These are phyloP conservation scores for Exidia glandulosa DNA, from an alignment of 768 basidiomycete species.

Conservation along the genomic window DNA sequence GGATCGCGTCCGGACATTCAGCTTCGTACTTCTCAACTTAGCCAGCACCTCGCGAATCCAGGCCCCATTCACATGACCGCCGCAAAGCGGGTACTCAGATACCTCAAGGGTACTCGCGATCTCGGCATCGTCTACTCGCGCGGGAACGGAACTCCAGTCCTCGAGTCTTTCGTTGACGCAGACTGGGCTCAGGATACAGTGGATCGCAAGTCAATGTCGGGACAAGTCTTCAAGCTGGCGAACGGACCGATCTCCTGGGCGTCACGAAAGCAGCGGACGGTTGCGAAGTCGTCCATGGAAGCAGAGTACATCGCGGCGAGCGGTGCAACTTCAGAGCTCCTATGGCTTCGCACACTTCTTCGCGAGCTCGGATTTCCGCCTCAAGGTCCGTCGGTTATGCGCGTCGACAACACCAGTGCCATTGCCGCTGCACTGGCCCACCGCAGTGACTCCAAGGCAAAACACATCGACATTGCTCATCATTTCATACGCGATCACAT, in stretches of 20 bases:
- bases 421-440: constrained; percentile 19
- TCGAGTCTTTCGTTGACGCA: constrained; percentile 5
- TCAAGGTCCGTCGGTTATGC: constrained; percentile 10
- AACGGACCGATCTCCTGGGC: constrained; percentile 11
- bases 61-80: background rate
- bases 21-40: constrained; percentile 8
- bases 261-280: constrained; percentile 11
- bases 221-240: constrained; percentile 10
- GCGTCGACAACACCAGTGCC: constrained; percentile 19
- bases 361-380: constrained; percentile 5
- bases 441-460: constrained; percentile 21
- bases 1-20: constrained; percentile 13
- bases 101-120: background rate
- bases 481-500: constrained; percentile 24
- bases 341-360: constrained; percentile 7
- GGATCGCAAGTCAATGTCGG: constrained; percentile 10
- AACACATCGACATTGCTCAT: constrained; percentile 27
- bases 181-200: constrained; percentile 12
- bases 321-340: constrained; percentile 7
- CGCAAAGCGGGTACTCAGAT: constrained; percentile 1
- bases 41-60: constrained; percentile 6
- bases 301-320: constrained; percentile 18
- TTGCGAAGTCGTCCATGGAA: constrained; percentile 13
- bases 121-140: background rate
- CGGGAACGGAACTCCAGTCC: constrained; percentile 1